Conservation (phyloP, 2,329 filamentous ascomycete genomes). For the Claviceps lovelessii region DNA sequence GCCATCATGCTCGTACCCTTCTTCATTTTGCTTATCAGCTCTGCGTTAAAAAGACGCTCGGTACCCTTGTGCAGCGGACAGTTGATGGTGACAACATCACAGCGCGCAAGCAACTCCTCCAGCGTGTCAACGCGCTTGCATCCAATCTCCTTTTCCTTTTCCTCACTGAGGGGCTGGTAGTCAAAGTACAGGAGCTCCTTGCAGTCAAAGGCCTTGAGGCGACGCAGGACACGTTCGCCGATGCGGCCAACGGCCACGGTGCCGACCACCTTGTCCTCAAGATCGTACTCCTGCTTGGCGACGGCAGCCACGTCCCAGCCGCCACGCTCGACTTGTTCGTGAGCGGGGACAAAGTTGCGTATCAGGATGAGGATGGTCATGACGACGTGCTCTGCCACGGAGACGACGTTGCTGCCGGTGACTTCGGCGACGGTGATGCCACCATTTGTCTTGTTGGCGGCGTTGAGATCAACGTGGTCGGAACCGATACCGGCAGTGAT, state of each 20-base stretch:
- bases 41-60: slow-evolving; percentile 93
- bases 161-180: slow-evolving; percentile 82
- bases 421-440: slow-evolving; percentile 96
- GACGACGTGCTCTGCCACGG: slow-evolving; percentile 95
- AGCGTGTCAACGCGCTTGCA: slow-evolving; percentile 76
- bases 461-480: slow-evolving; percentile 93
- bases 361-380: slow-evolving; percentile 96
- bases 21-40: slow-evolving; percentile 98
- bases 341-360: slow-evolving; percentile 96
- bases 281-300: slow-evolving; percentile 96
- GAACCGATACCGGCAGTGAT: slow-evolving; percentile 96
- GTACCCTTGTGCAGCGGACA: slow-evolving; percentile 99
- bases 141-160: slow-evolving; percentile 90
- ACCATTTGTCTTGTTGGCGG: slow-evolving; percentile 95
- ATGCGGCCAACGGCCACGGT: slow-evolving; percentile 97
- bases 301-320: slow-evolving; percentile 94
- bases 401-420: slow-evolving; percentile 95
- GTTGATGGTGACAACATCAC: slow-evolving; percentile 98
- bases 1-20: slow-evolving; percentile 38
- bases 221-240: slow-evolving; percentile 90
- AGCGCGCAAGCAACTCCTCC: slow-evolving; percentile 88
- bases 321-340: slow-evolving; percentile 78
- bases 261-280: slow-evolving; percentile 94
- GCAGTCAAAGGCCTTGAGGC: slow-evolving; percentile 96
- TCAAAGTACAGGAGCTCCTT: slow-evolving; percentile 99